phyloP scores from a whole-genome alignment of 2,329 filamentous ascomycete species.

The Tolypocladium capitatum region DNA sequence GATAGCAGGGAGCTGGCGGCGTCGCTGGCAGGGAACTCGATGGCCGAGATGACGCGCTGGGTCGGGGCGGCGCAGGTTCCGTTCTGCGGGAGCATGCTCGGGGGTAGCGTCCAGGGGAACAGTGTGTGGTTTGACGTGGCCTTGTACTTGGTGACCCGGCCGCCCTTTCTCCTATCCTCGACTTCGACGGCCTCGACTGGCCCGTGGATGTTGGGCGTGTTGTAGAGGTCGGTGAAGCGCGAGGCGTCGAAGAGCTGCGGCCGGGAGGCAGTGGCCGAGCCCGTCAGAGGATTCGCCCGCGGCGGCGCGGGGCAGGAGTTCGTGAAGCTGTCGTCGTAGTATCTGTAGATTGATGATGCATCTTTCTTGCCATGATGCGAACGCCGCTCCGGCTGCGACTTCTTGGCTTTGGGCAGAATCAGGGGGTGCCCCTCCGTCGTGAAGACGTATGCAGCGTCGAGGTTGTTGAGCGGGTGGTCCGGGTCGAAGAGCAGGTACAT shows the following conservation, averaged over 20 bases:
- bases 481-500: slow-evolving; percentile 82
- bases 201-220: slow-evolving; percentile 53
- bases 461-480: slow-evolving; percentile 71
- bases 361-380: slow-evolving; percentile 5
- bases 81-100: slow-evolving; percentile 57
- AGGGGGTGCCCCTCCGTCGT: slow-evolving; percentile 93
- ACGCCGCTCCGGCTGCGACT: slow-evolving; percentile 3
- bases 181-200: slow-evolving; percentile 22
- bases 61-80: slow-evolving; percentile 65
- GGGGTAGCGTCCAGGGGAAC: slow-evolving; percentile 87
- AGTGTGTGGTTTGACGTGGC: slow-evolving; percentile 68
- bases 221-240: slow-evolving; percentile 67
- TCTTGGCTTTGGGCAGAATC: slow-evolving; percentile 49
- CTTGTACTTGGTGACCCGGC: slow-evolving; percentile 23
- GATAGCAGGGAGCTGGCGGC: slow-evolving; percentile 18
- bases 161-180: slow-evolving; percentile 31
- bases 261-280: slow-evolving; percentile 69
- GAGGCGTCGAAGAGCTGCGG: slow-evolving; percentile 80
- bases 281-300: slow-evolving; percentile 47
- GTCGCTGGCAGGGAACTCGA: slow-evolving; percentile 45
- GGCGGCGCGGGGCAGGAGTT: slow-evolving; percentile 52
- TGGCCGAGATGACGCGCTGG: slow-evolving; percentile 54
- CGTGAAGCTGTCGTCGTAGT: slow-evolving; percentile 32
- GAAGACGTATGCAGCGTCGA: slow-evolving; percentile 84
- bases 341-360: slow-evolving; percentile 15